Evolutionary conservation across 2,329 filamentous ascomycete genomes (phyloP), one percentile per base, ranked within the genome.

Genomic region (Ophiostoma novo-ulmi): DNA sequence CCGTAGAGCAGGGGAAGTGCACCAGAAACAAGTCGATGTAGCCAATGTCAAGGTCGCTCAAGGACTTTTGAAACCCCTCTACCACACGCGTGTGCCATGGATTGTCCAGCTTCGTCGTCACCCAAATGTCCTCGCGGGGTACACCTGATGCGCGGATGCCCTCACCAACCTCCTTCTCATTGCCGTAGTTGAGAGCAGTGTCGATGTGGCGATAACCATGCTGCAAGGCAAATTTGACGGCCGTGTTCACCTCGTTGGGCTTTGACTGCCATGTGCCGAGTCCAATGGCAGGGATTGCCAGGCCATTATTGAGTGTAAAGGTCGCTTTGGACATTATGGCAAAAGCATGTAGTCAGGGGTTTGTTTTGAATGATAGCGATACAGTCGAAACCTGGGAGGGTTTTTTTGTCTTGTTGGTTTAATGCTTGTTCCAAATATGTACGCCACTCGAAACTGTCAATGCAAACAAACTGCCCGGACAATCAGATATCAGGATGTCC

Each of bases 51-150:
- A 74, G 70, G 35, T 69, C 64, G 38, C 31, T 38, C 10, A 74
- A 52, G 20, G 69, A 70, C 69, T 70, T 48, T 8, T 70, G 31
- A 41, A 74, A 64, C 8, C 69, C 73, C 39, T 73, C 72, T 8
- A 61, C 48, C 35, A 73, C 73, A 14, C 70, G 68, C 22, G 71
- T 61, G 69, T 74, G 73, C 70, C 70, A 72, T 6, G 71, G 22
- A 48, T 73, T 74, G 70, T 70, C 66, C 41, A 74, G 73, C 67
- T 74, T 74, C 13, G 72, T 74, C 17, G 73, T 74, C n/a, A 74
- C 48, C 69, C 69, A 73, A 66, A 74, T 71, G 7, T 73, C 44
- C n/a, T 73, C 72, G 17, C 73, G 70, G n/a, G 72, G 70, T 13
- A 73, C 70, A 22, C 73, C 72, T 1, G 72, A 73, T 2, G 55